Evolutionary conservation across 805 yeast species (phyloP).

Genomic region (Schwanniomyces sp.): DNA sequence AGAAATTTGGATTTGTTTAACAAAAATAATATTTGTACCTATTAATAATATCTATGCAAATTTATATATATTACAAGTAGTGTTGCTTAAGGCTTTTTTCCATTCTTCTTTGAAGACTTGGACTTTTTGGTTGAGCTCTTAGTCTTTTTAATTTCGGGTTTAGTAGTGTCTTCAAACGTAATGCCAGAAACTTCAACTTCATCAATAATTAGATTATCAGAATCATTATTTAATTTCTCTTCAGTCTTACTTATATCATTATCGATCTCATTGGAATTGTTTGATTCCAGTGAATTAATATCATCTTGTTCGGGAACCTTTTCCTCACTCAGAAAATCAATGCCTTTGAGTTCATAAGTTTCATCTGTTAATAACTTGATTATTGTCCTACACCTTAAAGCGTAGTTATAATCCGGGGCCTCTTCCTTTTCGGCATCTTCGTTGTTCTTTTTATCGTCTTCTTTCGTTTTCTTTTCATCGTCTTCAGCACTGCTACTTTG

Average conservation of each 20-base stretch:
- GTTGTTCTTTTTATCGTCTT: constrained; percentile 10
- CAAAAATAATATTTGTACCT: background rate
- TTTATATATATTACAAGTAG: background rate
- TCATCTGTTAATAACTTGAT: constrained; percentile 35
- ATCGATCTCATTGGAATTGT: background rate
- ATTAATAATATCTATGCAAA: background rate
- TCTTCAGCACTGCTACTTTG: constrained; percentile 6
- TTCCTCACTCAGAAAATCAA: constrained; percentile 3
- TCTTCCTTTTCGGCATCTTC: constrained; percentile 5
- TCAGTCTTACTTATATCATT: background rate
- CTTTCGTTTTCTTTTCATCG: constrained; percentile 8
- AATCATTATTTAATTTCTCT: background rate
- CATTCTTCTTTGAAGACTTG: background rate
- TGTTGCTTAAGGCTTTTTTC: no score
- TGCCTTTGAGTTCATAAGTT: constrained; percentile 31
- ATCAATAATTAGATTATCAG: constrained; percentile 38
- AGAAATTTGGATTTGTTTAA: background rate
- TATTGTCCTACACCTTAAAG: constrained; percentile 39
- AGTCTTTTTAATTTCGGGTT: background rate
- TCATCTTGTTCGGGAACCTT: background rate
- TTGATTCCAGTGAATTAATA: background rate
- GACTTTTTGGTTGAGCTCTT: constrained; percentile 5
- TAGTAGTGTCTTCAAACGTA: background rate
- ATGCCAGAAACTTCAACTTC: constrained; percentile 38
- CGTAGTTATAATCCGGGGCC: constrained; percentile 37